Evolutionary conservation across 371 early-diverging fungal species (phyloP).

Genomic region (Phascolomyces articulosus): DNA sequence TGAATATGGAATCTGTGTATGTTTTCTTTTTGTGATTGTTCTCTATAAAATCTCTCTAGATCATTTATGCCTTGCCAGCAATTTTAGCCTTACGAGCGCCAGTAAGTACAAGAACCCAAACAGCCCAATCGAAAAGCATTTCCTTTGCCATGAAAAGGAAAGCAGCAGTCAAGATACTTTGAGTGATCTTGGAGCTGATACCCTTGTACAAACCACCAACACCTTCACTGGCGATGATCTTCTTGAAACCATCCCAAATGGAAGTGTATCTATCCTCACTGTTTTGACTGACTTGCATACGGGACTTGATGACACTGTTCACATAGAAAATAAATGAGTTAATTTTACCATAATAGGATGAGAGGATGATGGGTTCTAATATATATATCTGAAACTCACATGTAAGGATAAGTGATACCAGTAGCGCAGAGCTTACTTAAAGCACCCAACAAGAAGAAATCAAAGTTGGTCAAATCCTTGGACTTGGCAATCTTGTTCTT

Average conservation of each 20-base stretch:
- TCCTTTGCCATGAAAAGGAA: slow-evolving; percentile 94
- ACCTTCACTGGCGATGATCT: slow-evolving; percentile 89
- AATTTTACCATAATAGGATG: background rate
- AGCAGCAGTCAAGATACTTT: slow-evolving; percentile 90
- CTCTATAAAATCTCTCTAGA: too few species aligned
- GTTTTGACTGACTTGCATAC: slow-evolving; percentile 94
- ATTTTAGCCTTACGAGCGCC: slow-evolving; percentile 51
- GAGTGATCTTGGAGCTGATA: slow-evolving; percentile 89
- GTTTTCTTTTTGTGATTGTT: background rate
- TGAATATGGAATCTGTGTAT: too few species aligned
- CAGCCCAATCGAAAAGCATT: slow-evolving; percentile 75
- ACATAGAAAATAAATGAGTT: background rate
- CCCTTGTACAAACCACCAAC: slow-evolving; percentile 86
- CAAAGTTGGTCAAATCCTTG: slow-evolving; percentile 72
- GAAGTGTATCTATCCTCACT: slow-evolving; percentile 78
- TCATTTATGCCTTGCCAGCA: slow-evolving; percentile 21
- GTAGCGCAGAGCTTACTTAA: slow-evolving; percentile 94
- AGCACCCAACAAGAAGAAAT: slow-evolving; percentile 96
- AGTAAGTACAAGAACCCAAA: slow-evolving; percentile 63
- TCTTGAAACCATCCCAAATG: slow-evolving; percentile 86
- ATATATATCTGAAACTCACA: slow-evolving; percentile 51
- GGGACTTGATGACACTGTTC: slow-evolving; percentile 85
- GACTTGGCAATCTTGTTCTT: slow-evolving; percentile 65
- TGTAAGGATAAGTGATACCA: slow-evolving; percentile 95
- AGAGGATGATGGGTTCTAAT: background rate